phyloP scores from a whole-genome alignment of 768 basidiomycete species.

The Suillus plorans region DNA sequence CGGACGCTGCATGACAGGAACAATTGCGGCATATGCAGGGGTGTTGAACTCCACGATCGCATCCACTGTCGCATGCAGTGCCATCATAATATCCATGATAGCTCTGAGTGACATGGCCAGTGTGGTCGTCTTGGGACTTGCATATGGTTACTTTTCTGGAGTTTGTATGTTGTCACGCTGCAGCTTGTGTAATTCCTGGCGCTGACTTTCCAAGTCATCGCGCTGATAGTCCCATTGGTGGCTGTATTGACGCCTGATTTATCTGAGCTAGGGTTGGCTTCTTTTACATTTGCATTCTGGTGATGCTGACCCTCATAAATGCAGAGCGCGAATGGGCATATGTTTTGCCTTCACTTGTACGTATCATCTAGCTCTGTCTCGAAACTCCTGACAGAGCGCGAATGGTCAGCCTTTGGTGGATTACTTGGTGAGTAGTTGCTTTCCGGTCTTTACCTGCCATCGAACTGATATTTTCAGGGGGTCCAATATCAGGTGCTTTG shows the following conservation, averaged over 20 bases:
- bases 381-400: background rate
- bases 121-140: slow-evolving; percentile 35
- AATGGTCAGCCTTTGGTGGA: background rate
- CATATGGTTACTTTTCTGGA: slow-evolving; percentile 47
- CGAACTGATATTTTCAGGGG: background rate
- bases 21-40: slow-evolving; percentile 39
- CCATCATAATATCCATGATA: slow-evolving; percentile 42
- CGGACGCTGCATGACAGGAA: slow-evolving; percentile 45
- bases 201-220: slow-evolving; percentile 27
- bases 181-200: background rate
- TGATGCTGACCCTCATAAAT: background rate
- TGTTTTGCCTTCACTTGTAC: background rate
- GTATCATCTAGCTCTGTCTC: background rate
- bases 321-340: background rate
- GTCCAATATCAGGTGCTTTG: background rate
- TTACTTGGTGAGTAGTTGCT: background rate
- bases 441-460: background rate
- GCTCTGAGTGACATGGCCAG: slow-evolving; percentile 33
- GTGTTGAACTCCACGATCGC: slow-evolving; percentile 35
- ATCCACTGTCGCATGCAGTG: slow-evolving; percentile 30
- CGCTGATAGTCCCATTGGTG: slow-evolving; percentile 37
- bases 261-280: slow-evolving; percentile 42
- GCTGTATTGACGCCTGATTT: slow-evolving; percentile 39
- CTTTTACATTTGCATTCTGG: background rate
- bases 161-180: slow-evolving; percentile 18